Base-by-base conservation (phyloP, 345 rosid genomes). In the Populus pruinosa region DNA sequence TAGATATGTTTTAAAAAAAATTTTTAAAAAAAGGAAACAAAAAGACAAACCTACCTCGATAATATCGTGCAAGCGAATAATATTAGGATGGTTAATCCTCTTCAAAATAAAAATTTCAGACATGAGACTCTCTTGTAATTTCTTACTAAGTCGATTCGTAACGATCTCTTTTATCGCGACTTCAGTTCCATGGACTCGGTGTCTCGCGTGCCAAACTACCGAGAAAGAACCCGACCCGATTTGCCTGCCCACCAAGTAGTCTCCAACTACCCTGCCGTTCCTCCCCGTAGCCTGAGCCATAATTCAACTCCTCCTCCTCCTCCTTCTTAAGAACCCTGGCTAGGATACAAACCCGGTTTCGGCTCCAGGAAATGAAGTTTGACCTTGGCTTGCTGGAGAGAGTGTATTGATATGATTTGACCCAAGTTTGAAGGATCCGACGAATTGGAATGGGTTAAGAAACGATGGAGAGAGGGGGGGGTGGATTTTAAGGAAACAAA, bases 141-240 rank as follows among this genome's bases (percentile, higher is more conserved):
- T 92, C 90, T 89, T 89, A 69, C 86, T 89, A 69, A 96, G 92
- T 20, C 92, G 82, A 5, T 83, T 71, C 76, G 79, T 87, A 17
- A 76, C 89, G 82, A 96, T 96, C 93, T 96, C 98, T 84, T 96
- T 96, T 67, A 96, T 96, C 71, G 98, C 99, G 59, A 96, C 99
- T 69, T 88, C 92, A 49, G 94, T 92, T 69, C 97, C 98, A 67
- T 94, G 94, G 74, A 89, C 88, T 31, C 92, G 87, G 85, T 96
- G 99, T 83, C 91, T 85, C 41, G 94, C 99, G 41, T 90, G 97
- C 91, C 94, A 96, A 12, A 96, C 98, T n/a, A 88, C 90, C 2
- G 99, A 96, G 90, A 94, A 96, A 31, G 99, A 96, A 83, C 99
- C 98, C 70, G 95, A 96, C 74, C 99, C 99, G 85, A 96, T 92